Evolutionary conservation across 768 basidiomycete genomes (phyloP), one percentile per base, ranked within the genome.

Genomic region (Leccinum sublutescens): DNA sequence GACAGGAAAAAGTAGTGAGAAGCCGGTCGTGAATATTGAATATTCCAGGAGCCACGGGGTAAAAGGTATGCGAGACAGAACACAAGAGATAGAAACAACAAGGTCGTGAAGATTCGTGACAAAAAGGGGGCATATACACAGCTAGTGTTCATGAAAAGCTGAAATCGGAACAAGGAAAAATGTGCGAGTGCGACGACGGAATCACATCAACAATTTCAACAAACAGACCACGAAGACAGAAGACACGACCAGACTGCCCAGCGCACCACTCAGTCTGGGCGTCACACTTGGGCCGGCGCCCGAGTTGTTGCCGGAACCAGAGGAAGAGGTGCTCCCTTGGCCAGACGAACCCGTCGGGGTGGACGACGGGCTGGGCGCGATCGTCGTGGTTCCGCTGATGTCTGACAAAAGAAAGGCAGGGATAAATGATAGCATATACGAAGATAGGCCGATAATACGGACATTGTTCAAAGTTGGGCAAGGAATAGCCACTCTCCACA

Each of bases 401-500:
- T 73, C 71, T 71, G 34, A 2, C 4, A 19, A 8, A 34, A 19
- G 36, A 7, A 15, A 6, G 36, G 6, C 14, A 36, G 3, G 11
- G 4, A 23, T 58, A 2, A 54, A 47, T 40, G 15, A 56, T 15
- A 29, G 17, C 38, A 38, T 17, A 51, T 5, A 54, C 3, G 33
- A 2, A 2, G 7, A n/a, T 2, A 33, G 4, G 38, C 38, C 12
- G 17, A 33, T 15, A 10, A 17, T 23, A 63, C 67, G 1, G 31
- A 84, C 84, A 83, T 64, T 82, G 73, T 1, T 73, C 67, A 63
- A 85, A 85, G 4, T 33, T 55, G 11, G 79, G 80, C 56, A 77
- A 62, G 0, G 76, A 65, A 52, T 76, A 76, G 60, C 76, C 77
- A 9, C 71, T 66, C 67, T 85, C 85, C 10, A 77, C 73, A 60